Percentiles rank a stretch among this genome's conserved stretches.
Conservation (phyloP, 2,329 filamentous ascomycete genomes). For the Colletotrichum lupini region DNA sequence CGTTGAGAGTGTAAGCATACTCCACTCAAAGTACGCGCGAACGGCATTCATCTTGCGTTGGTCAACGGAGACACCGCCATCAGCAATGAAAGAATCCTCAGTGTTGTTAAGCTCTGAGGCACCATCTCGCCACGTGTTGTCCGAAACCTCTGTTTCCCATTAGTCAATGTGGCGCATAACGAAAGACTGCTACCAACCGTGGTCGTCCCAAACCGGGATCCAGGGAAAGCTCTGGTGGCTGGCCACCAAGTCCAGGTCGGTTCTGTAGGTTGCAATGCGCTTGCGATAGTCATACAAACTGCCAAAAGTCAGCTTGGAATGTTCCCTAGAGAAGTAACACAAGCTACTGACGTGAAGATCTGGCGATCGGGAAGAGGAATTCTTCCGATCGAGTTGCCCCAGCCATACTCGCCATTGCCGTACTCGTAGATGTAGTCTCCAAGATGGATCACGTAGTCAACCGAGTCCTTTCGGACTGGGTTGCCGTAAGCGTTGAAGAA, state of each 20-base stretch:
- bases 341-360: constrained; percentile 53
- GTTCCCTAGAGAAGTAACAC: constrained; percentile 39
- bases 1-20: constrained; percentile 3
- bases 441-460: constrained; percentile 70
- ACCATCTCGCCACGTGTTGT: constrained; percentile 75
- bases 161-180: background rate
- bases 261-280: constrained; percentile 52
- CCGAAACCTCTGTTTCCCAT: constrained; percentile 58
- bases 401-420: constrained; percentile 56
- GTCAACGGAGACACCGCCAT: constrained; percentile 73
- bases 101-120: constrained; percentile 72
- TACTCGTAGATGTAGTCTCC: constrained; percentile 75
- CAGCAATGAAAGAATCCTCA: constrained; percentile 71
- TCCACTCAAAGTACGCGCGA: constrained; percentile 75
- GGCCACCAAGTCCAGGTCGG: constrained; percentile 53
- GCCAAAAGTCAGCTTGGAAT: constrained; percentile 37
- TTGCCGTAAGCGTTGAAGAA: constrained; percentile 73
- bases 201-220: constrained; percentile 59
- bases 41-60: constrained; percentile 80
- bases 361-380: constrained; percentile 63
- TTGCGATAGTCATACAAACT: constrained; percentile 56
- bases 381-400: constrained; percentile 61
- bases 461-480: constrained; percentile 66
- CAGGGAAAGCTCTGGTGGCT: constrained; percentile 54
- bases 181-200: constrained; percentile 56